Percentiles rank a stretch among this genome's conserved stretches.
These are phyloP conservation scores for Metarhizium robertsii DNA, from an alignment of 2,329 filamentous ascomycete genomes.

Conservation along the genomic window DNA sequence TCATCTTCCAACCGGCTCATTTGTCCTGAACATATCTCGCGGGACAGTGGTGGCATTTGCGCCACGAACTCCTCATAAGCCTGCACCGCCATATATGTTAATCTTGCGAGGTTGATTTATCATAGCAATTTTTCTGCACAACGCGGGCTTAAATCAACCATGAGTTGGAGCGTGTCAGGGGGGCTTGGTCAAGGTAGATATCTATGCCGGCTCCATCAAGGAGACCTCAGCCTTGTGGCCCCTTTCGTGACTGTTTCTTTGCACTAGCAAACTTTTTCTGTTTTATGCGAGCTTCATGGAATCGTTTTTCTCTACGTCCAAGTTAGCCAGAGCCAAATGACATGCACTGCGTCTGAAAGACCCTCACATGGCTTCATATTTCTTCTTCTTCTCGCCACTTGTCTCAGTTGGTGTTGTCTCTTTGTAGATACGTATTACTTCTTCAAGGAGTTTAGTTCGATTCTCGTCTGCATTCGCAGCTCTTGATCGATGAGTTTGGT, in stretches of 20 bases:
- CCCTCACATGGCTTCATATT: slow-evolving; percentile 37
- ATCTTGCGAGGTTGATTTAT: neutral
- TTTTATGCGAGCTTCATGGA: slow-evolving; percentile 34
- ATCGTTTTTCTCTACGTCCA: slow-evolving; percentile 34
- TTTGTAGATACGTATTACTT: slow-evolving; percentile 38
- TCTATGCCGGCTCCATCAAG: neutral
- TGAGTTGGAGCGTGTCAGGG: neutral
- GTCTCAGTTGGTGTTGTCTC: slow-evolving; percentile 37
- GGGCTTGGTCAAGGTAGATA: neutral
- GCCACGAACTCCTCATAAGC: too few relatives aligned
- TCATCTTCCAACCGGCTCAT: neutral
- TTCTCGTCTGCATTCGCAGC: slow-evolving; percentile 45
- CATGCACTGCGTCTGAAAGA: neutral
- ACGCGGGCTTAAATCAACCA: neutral
- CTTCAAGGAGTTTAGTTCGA: slow-evolving; percentile 36
- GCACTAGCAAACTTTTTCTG: slow-evolving; percentile 38
- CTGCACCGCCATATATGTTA: too few relatives aligned
- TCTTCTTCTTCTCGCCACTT: slow-evolving; percentile 35
- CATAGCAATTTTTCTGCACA: neutral
- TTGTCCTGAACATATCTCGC: neutral
- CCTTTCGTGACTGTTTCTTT: slow-evolving; percentile 40
- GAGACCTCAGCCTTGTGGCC: slow-evolving; percentile 17
- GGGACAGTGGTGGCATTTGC: neutral
- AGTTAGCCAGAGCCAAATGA: neutral
- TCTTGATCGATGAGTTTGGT: slow-evolving; percentile 44